Evolutionary conservation across 306 rosid species (phyloP), one percentile per base, ranked within the genome.

Genomic region (Rosa chinensis): DNA sequence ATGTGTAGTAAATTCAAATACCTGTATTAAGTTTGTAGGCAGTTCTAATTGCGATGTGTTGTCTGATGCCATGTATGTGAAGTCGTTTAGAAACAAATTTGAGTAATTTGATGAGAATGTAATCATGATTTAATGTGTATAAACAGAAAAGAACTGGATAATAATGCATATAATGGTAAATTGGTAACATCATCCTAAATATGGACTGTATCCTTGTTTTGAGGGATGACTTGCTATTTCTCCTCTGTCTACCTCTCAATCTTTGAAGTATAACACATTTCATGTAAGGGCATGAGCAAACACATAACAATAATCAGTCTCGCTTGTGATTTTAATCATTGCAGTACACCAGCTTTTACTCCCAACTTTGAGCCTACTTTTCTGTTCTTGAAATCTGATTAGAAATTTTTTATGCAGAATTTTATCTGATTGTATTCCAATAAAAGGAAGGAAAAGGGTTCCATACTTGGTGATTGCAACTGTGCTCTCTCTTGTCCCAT

Each of bases 361-460:
- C 43, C 42, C 62, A n/a, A 37, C 17, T 14, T 47, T 53, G 16
- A 23, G 28, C 75, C n/a, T 68, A 5, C 32, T 12, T 12, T 42
- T 37, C 10, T 55, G 71, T 74, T 72, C 32, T 74, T 77, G 43
- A 55, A 73, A 78, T 80, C 85, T 86, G 82, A 82, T 74, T 82
- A 74, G 68, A 32, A 58, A 39, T 40, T 69, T 70, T 66, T 56
- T 83, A 25, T 77, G 87, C 96, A 93, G 97, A 80, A 88, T 93
- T 84, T 55, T 93, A 49, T 91, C 97, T 6, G 97, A 93, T 82
- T 93, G 97, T 73, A 84, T 93, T 78, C 96, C 97, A 40, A 91
- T 93, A 73, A 88, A 80, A 87, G 96, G 97, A 85, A 89, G 90
- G 82, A 89, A 85, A 75, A 87, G 97, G 89, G 83, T 91, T 80